Evolutionary conservation across 352 stramenopile species (phyloP).

Genomic region (Aphanomyces stellatus): DNA sequence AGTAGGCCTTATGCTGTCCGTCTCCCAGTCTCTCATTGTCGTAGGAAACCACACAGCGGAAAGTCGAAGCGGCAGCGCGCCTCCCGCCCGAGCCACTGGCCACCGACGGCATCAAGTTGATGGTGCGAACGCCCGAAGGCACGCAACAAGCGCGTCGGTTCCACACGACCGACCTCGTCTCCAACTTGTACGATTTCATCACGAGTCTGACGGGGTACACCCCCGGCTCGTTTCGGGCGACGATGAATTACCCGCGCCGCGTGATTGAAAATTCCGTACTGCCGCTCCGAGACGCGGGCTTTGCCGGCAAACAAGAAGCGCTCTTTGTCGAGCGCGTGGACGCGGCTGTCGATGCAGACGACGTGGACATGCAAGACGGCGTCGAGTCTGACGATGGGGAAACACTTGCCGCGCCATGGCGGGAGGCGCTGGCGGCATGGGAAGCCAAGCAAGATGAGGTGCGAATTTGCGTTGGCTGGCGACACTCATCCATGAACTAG

Average conservation of each 20-base stretch:
- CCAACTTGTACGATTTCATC: conserved; percentile 2
- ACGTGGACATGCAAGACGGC: background rate
- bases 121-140: conserved; percentile 40
- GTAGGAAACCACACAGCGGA: background rate
- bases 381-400: background rate
- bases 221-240: background rate
- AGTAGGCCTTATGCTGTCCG: background rate
- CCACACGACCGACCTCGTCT: background rate
- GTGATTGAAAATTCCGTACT: conserved; percentile 38
- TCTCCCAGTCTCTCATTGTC: background rate
- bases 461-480: background rate
- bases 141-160: conserved; percentile 41
- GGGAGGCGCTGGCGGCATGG: conserved; percentile 32
- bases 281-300: conserved; percentile 38
- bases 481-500: conserved; percentile 1
- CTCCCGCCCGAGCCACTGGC: background rate
- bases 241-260: conserved; percentile 47
- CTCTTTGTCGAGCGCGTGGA: conserved; percentile 46
- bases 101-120: conserved; percentile 27
- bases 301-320: conserved; percentile 49
- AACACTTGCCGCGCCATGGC: conserved; percentile 27
- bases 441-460: conserved; percentile 48
- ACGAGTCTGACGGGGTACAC: background rate
- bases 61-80: background rate
- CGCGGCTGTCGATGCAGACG: conserved; percentile 22